Percentiles rank a stretch among this genome's conserved stretches.
Conservation (phyloP, 768 basidiomycete species). For the Phaffia tasmanica region DNA sequence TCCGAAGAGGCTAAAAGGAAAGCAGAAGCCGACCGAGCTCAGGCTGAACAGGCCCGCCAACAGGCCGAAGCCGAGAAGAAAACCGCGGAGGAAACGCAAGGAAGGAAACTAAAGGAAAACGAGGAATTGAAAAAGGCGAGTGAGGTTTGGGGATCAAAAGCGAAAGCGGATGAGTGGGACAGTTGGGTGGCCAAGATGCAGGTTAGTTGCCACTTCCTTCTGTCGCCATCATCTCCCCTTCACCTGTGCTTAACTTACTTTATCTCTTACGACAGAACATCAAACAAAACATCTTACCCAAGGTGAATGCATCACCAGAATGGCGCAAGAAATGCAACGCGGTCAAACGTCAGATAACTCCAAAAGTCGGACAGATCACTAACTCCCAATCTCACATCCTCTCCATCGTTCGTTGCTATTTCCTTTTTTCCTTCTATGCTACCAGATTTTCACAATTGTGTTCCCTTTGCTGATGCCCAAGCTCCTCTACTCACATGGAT, state of each 20-base stretch:
- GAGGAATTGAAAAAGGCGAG: constrained; percentile 4
- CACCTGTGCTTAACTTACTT: background rate
- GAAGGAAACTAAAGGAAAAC: constrained; percentile 19
- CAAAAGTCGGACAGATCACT: constrained; percentile 78
- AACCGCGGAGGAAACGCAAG: constrained; percentile 18
- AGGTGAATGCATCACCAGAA: constrained; percentile 51
- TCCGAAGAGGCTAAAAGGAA: constrained; percentile 32
- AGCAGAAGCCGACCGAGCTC: constrained; percentile 27
- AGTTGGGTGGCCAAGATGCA: constrained; percentile 33
- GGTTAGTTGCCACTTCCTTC: constrained; percentile 27
- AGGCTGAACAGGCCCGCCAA: background rate
- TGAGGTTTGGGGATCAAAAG: constrained; percentile 24
- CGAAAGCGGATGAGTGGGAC: constrained; percentile 30
- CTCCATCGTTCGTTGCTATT: constrained; percentile 41
- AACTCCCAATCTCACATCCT: constrained; percentile 53
- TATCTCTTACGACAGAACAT: constrained; percentile 5
- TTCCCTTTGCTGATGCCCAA: constrained; percentile 21
- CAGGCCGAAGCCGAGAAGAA: constrained; percentile 18
- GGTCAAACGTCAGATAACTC: constrained; percentile 65
- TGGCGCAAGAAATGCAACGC: constrained; percentile 55
- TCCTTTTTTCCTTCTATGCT: constrained; percentile 18
- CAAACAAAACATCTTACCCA: constrained; percentile 42
- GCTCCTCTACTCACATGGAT: constrained; percentile 18
- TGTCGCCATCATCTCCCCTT: constrained; percentile 27
- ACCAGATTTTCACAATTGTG: constrained; percentile 13